Conservation (phyloP, 345 rosid species). For the Hibiscus mutabilis region DNA sequence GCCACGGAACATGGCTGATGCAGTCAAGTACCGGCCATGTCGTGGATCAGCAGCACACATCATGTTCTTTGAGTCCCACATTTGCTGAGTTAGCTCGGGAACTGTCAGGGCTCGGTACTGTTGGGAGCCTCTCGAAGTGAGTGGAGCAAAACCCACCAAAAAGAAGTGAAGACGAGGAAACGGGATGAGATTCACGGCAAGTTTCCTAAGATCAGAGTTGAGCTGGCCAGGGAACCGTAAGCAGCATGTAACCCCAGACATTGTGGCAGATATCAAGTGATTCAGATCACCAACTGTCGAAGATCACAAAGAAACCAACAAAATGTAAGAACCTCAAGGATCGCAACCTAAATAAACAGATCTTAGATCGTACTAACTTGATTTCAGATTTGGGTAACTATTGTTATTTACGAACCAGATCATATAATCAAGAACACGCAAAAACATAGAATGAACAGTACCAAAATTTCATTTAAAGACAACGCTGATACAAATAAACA, state of each 20-base stretch:
- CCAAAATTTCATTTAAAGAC: background rate
- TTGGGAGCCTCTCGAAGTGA: constrained; percentile 72
- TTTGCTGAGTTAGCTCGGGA: constrained; percentile 72
- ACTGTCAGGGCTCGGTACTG: constrained; percentile 66
- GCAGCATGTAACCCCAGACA: constrained; percentile 76
- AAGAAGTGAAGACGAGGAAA: constrained; percentile 77
- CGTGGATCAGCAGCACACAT: constrained; percentile 81
- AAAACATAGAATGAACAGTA: background rate
- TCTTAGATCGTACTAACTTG: background rate
- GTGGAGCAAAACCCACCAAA: constrained; percentile 83
- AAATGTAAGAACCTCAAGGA: background rate
- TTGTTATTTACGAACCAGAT: background rate
- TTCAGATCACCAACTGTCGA: constrained; percentile 56
- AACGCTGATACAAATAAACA: background rate
- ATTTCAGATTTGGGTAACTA: background rate
- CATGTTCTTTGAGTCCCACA: constrained; percentile 83
- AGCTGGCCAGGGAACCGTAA: constrained; percentile 67
- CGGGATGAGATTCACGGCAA: constrained; percentile 60
- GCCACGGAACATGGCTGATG: constrained; percentile 73
- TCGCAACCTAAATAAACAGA: background rate
- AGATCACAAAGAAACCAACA: background rate
- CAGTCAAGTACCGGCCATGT: constrained; percentile 63
- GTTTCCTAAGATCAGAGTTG: constrained; percentile 66
- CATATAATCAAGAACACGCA: background rate
- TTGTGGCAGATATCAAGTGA: constrained; percentile 65